phyloP scores from a whole-genome alignment of 2,329 filamentous ascomycete species.

The Phaeosphaeriaceae sp. region DNA sequence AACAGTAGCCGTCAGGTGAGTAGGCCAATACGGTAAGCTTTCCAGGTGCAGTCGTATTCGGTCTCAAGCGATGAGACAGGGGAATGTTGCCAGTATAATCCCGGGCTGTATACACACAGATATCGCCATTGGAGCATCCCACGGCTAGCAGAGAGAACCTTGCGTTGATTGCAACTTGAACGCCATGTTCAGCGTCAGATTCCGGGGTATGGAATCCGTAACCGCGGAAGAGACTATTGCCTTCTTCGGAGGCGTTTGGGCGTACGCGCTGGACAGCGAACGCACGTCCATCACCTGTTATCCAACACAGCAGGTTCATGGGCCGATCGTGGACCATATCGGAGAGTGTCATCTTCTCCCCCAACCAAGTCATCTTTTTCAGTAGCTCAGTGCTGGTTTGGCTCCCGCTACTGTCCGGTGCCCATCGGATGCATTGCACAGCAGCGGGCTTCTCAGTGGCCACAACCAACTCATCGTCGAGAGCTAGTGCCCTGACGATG shows the following conservation, averaged over 20 bases:
- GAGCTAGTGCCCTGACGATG: conserved; percentile 83
- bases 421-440: conserved; percentile 97
- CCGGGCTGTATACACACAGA: conserved; percentile 89
- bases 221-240: conserved; percentile 75
- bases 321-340: conserved; percentile 95
- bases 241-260: conserved; percentile 43
- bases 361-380: conserved; percentile 84
- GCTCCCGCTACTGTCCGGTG: conserved; percentile 77
- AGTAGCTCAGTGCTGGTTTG: conserved; percentile 92
- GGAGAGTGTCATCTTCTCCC: conserved; percentile 75
- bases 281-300: conserved; percentile 83
- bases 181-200: conserved; percentile 65
- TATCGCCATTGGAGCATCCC: conserved; percentile 77
- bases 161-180: conserved; percentile 86
- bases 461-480: conserved; percentile 92
- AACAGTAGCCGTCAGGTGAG: conserved; percentile 93
- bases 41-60: conserved; percentile 76
- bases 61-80: conserved; percentile 77
- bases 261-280: conserved; percentile 83
- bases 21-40: conserved; percentile 77
- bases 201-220: conserved; percentile 86
- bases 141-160: conserved; percentile 92
- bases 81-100: conserved; percentile 95
- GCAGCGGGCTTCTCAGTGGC: conserved; percentile 90
- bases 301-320: conserved; percentile 95